phyloP scores from a whole-genome alignment of 2,329 filamentous ascomycete species.

The Penicillium sp. region DNA sequence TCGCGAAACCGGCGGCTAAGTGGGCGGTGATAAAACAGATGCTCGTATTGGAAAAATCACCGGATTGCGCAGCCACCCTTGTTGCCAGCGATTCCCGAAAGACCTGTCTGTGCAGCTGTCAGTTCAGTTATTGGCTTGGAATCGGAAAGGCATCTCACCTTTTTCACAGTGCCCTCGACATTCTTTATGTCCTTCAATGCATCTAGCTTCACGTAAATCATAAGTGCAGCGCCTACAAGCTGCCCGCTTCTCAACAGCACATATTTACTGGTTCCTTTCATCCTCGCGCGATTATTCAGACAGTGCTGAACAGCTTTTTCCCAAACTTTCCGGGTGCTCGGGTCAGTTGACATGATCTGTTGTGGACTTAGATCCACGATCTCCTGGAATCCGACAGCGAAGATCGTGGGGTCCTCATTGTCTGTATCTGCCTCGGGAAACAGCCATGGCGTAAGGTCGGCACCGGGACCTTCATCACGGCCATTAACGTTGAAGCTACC shows the following conservation, averaged over 20 bases:
- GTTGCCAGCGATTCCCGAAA: conserved; percentile 96
- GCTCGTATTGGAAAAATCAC: conserved; percentile 82
- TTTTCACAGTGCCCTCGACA: conserved; percentile 93
- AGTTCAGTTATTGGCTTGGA: conserved; percentile 12
- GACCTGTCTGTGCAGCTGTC: conserved; percentile 56
- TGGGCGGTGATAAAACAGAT: conserved; percentile 96
- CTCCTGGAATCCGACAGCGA: conserved; percentile 91
- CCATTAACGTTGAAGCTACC: conserved; percentile 97
- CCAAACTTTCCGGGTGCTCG: conserved; percentile 77
- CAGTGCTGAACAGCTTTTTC: conserved; percentile 73
- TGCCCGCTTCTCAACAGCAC: conserved; percentile 87
- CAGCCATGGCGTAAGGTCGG: conserved; percentile 82
- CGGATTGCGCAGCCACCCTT: conserved; percentile 96
- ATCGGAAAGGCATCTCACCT: conserved; percentile 43
- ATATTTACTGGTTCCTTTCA: conserved; percentile 68
- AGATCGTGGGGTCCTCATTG: conserved; percentile 70
- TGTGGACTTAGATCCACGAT: conserved; percentile 97
- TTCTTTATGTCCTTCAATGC: conserved; percentile 81
- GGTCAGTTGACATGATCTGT: conserved; percentile 98
- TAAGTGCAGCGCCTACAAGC: conserved; percentile 85
- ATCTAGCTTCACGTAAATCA: conserved; percentile 81
- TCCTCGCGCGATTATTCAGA: conserved; percentile 66
- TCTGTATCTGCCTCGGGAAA: conserved; percentile 55
- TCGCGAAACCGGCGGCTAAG: conserved; percentile 89
- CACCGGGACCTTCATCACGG: conserved; percentile 66